Evolutionary conservation across 495 filamentous ascomycete species (phyloP).

Genomic region (Penicillium nucicola): DNA sequence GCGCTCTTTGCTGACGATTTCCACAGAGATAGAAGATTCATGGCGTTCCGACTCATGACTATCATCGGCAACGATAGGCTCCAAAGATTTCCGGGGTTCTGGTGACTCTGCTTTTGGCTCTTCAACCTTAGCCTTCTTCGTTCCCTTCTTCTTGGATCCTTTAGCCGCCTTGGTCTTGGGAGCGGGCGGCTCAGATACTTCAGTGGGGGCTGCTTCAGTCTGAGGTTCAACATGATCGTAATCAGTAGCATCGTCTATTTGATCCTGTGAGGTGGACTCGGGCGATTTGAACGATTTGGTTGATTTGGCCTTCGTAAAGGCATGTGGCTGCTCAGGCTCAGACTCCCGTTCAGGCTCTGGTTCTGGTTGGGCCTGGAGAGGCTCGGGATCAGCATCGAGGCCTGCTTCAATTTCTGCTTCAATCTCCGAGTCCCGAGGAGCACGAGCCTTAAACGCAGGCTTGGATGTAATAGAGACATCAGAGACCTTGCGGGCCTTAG

Average conservation of each 20-base stretch:
- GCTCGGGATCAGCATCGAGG: constrained; percentile 40
- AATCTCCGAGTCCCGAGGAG: constrained; percentile 62
- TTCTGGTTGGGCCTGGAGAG: constrained; percentile 1
- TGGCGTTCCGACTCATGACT: constrained; percentile 38
- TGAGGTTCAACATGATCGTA: constrained; percentile 6
- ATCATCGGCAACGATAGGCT: constrained; percentile 17
- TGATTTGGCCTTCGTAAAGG: constrained; percentile 34
- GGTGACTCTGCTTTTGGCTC: constrained; percentile 24
- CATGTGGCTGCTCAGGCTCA: constrained; percentile 24
- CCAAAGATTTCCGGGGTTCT: constrained; percentile 19
- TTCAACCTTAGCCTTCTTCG: constrained; percentile 24
- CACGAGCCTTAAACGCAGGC: constrained; percentile 28
- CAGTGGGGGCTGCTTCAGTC: background rate
- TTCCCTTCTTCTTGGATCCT: constrained; percentile 24
- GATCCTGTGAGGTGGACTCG: background rate
- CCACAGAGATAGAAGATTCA: constrained; percentile 38
- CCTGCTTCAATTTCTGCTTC: constrained; percentile 68
- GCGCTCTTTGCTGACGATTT: constrained; percentile 26
- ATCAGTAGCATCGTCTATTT: background rate
- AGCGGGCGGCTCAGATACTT: constrained; percentile 38
- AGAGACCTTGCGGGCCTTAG: constrained; percentile 53
- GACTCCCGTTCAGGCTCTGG: background rate
- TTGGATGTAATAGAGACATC: constrained; percentile 46
- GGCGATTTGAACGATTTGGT: constrained; percentile 34
- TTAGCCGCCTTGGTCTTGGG: constrained; percentile 21